Base-by-base conservation (phyloP, 345 rosid species). In the Mangifera indica region DNA sequence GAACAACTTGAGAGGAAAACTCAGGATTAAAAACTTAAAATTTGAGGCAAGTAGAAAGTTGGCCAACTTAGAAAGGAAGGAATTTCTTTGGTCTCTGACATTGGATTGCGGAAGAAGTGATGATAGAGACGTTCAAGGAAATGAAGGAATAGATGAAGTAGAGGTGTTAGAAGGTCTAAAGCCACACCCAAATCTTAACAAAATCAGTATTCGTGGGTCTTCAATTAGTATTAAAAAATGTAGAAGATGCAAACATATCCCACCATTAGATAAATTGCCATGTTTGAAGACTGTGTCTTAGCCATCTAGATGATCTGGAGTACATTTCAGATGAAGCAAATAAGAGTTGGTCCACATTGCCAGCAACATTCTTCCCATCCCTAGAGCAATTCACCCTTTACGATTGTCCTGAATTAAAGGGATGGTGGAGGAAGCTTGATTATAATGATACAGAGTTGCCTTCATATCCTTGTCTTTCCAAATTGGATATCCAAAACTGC, bases 61-160 rank as follows among this genome's bases (percentile, higher is more conserved):
- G 40, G 75, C 69, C 9, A 56, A 72, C 48, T 52, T 72, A 18
- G 44, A 61, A 18, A 62, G 54, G 15, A 63, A 63, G 48, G 15
- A 2, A 14, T 49, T 53, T 22, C 58, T 72, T 5, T 61, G 37
- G 37, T 60, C 66, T 22, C 15, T 72, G 40, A 17, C 17, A 20
- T 64, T 64, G 15, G 7, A 20, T 52, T 59, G 62, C 40, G 14
- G 9, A 2, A 46, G 49, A 10, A 34, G 40, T 34, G 40, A 34
- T 37, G 42, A 37, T 37, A 0, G 8, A 37, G 51, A 46, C 4
- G 17, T 14, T 10, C 13, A 46, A 1, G 17, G 51, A 10, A 11
- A 0, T 10, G 2, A 46, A 1, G 17, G 51, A 10, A 11, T 0
- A 12, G n/a, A 68, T 68, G 62, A 37, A 32, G 58, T 0, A n/a